These are phyloP conservation scores for Coelastrella sp. DNA, from an alignment of 139 green algal genomes.

Conservation along the genomic window DNA sequence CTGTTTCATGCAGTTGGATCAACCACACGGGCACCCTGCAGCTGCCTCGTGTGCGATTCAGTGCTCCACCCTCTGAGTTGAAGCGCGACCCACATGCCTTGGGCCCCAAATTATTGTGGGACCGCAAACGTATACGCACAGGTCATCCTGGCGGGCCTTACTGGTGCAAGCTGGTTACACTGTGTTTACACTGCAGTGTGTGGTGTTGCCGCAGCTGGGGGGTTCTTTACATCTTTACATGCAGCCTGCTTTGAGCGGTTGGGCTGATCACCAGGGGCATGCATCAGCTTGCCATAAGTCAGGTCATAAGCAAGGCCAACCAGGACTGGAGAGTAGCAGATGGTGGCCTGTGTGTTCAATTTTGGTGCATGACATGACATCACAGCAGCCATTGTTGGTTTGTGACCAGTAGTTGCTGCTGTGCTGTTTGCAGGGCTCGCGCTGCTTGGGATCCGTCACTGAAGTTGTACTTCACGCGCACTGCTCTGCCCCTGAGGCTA, in stretches of 20 bases:
- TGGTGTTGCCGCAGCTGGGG: neutral
- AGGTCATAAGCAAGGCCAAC: no score
- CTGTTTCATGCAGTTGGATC: constrained; percentile 1
- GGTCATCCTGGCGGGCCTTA: neutral
- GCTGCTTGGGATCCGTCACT: neutral
- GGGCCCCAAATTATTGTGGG: neutral
- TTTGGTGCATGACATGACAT: neutral
- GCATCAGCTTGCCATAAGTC: no score
- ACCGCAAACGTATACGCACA: neutral
- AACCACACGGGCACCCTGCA: constrained; percentile 20
- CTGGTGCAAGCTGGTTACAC: neutral
- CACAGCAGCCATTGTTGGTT: neutral
- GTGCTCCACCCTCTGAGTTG: neutral
- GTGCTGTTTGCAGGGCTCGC: neutral
- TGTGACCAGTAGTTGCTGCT: neutral
- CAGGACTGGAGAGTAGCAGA: no score
- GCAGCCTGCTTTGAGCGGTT: no score
- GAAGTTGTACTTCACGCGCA: neutral
- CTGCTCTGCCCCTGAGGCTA: constrained; percentile 12
- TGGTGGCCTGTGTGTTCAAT: neutral
- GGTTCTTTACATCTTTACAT: no score
- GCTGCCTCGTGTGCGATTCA: constrained; percentile 8
- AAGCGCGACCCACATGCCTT: neutral
- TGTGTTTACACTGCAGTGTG: neutral
- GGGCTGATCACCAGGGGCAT: no score